phyloP scores from a whole-genome alignment of 2,329 filamentous ascomycete species.

The Colletotrichum orbiculare region DNA sequence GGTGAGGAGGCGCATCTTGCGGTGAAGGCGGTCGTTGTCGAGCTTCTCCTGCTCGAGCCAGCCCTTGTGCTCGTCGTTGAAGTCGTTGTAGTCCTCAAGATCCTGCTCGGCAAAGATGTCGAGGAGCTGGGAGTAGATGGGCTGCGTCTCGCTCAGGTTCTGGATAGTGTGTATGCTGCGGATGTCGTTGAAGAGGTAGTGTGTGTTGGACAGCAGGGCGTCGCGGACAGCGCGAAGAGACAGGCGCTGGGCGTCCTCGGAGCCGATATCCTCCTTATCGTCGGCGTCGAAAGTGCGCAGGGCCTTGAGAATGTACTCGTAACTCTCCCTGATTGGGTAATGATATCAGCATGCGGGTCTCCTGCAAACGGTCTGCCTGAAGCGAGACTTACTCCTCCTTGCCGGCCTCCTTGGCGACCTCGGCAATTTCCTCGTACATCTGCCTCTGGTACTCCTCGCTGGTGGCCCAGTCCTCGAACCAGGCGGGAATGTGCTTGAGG shows the following conservation, averaged over 20 bases:
- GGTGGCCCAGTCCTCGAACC: conserved; percentile 86
- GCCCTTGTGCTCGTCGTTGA: conserved; percentile 88
- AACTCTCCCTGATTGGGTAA: conserved; percentile 61
- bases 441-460: conserved; percentile 86
- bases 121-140: conserved; percentile 88
- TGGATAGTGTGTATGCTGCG: conserved; percentile 86
- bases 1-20: conserved; percentile 96
- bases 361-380: no score
- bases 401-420: conserved; percentile 81
- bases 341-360: background rate
- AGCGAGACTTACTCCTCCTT: conserved; percentile 74
- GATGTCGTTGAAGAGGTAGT: conserved; percentile 83
- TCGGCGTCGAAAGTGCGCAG: conserved; percentile 69
- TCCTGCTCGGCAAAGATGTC: conserved; percentile 96
- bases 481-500: conserved; percentile 82
- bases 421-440: conserved; percentile 84
- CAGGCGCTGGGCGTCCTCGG: conserved; percentile 69
- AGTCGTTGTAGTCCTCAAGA: conserved; percentile 95
- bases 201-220: conserved; percentile 62
- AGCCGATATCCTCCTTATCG: conserved; percentile 65
- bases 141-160: conserved; percentile 85
- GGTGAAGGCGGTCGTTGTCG: conserved; percentile 80
- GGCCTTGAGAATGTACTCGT: conserved; percentile 74
- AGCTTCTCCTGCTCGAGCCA: conserved; percentile 83
- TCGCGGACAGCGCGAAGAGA: conserved; percentile 67